Evolutionary conservation across 768 basidiomycete genomes (phyloP).

Genomic region (Leccinum aurantiacum): DNA sequence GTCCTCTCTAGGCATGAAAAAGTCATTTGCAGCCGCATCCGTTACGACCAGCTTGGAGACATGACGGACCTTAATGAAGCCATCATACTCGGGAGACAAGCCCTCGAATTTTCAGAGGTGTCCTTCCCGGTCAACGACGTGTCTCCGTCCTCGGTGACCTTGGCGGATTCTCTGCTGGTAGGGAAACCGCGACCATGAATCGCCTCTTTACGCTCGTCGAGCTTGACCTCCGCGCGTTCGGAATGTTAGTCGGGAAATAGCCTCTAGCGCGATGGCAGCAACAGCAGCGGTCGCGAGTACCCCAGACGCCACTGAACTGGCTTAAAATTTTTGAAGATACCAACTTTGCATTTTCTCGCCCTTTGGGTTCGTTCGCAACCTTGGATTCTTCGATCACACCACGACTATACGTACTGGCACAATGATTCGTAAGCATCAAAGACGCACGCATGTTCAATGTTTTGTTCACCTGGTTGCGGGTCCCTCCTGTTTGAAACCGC

Average conservation of each 20-base stretch:
- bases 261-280: slow-evolving; percentile 12
- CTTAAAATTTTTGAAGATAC: slow-evolving; percentile 4
- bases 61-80: too few relatives aligned
- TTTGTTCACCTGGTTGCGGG: slow-evolving; percentile 5
- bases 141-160: neutral
- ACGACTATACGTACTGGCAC: neutral
- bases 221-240: neutral
- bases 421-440: neutral
- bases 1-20: too few relatives aligned
- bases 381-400: neutral
- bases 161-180: neutral
- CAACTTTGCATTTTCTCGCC: neutral
- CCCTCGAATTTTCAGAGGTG: neutral
- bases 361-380: neutral
- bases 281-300: slow-evolving; percentile 11
- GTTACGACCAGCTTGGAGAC: too few relatives aligned
- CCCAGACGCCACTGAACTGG: slow-evolving; percentile 11
- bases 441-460: neutral
- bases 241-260: neutral
- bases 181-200: neutral
- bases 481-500: neutral
- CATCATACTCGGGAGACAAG: too few relatives aligned
- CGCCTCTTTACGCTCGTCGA: neutral
- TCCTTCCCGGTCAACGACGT: neutral
- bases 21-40: too few relatives aligned